phyloP scores from a whole-genome alignment of 179 eudicot species.

The Actinidia polygama region DNA sequence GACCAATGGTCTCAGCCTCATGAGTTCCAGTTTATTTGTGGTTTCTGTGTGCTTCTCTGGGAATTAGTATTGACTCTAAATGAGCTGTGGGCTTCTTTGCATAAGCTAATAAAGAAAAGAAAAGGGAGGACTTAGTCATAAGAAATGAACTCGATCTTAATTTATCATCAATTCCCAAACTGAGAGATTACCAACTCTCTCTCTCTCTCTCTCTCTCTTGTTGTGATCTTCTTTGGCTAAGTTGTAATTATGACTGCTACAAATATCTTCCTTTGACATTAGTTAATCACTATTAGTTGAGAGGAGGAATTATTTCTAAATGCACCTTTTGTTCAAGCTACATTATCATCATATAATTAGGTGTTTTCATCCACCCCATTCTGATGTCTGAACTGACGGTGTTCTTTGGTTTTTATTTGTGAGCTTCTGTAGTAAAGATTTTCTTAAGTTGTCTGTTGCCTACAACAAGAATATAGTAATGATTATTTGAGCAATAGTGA shows the following conservation, averaged over 20 bases:
- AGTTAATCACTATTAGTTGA: background rate
- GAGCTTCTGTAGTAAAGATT: no score
- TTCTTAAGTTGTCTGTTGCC: background rate
- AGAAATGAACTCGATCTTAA: background rate
- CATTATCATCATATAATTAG: background rate
- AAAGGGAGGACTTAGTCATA: background rate
- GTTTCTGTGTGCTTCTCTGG: background rate
- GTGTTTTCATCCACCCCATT: background rate
- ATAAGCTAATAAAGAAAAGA: conserved; percentile 9
- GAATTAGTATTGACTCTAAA: background rate
- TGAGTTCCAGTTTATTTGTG: background rate
- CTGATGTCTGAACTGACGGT: background rate
- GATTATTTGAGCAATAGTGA: background rate
- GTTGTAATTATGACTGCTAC: background rate
- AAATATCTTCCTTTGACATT: background rate
- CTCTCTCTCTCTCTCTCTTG: background rate
- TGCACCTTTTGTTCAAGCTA: background rate
- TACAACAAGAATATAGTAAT: background rate
- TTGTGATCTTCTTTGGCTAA: conserved; percentile 1
- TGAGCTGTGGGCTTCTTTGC: background rate
- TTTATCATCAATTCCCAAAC: background rate
- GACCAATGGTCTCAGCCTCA: background rate
- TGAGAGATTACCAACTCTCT: background rate
- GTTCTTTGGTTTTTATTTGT: background rate
- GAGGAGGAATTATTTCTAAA: background rate